These are phyloP conservation scores for Ajuga chamaepitys DNA, from an alignment of 257 asterid species.

Conservation along the genomic window DNA sequence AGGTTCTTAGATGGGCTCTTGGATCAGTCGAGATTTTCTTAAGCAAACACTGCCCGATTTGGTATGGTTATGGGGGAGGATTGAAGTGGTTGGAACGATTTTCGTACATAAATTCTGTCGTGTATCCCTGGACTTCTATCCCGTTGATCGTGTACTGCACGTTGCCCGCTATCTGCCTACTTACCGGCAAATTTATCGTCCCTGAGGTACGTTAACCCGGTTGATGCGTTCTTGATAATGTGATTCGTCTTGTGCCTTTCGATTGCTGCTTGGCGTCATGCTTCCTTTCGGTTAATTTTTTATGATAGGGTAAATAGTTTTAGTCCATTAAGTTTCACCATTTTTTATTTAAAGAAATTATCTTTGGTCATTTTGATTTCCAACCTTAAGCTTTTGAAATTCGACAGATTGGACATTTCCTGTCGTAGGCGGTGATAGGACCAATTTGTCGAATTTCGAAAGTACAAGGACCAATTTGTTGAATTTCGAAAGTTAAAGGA, in stretches of 20 bases:
- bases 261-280: too few species aligned
- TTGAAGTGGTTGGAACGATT: slow-evolving; percentile 69
- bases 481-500: too few species aligned
- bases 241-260: not conserved
- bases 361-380: too few species aligned
- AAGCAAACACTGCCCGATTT: slow-evolving; percentile 86
- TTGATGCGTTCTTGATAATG: not conserved
- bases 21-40: slow-evolving; percentile 91
- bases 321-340: too few species aligned
- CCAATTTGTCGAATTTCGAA: too few species aligned
- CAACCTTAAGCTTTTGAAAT: too few species aligned
- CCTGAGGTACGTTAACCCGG: slow-evolving; percentile 69
- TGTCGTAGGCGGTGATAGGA: too few species aligned
- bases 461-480: too few species aligned
- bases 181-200: slow-evolving; percentile 82
- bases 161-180: slow-evolving; percentile 89
- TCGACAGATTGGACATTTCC: too few species aligned
- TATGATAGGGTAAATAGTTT: too few species aligned
- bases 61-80: slow-evolving; percentile 97
- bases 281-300: too few species aligned
- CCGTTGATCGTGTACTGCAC: slow-evolving; percentile 85
- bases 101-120: slow-evolving; percentile 81
- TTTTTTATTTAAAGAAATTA: too few species aligned
- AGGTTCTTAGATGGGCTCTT: slow-evolving; percentile 95
- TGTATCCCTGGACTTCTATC: slow-evolving; percentile 85